Conservation (phyloP, 2,329 filamentous ascomycete species). For the Fusarium tupiense region DNA sequence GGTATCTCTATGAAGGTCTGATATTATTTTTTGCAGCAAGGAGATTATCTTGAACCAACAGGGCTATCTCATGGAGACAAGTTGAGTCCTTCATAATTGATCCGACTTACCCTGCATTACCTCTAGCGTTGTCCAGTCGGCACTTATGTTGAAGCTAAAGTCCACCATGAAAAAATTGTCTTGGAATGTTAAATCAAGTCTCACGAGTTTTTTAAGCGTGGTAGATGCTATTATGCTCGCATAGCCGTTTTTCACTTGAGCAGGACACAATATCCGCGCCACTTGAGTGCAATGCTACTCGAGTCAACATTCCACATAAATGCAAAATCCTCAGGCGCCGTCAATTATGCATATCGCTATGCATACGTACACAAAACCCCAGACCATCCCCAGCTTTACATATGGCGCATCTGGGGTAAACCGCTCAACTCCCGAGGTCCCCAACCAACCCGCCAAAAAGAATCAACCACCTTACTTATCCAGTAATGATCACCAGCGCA, state of each 20-base stretch:
- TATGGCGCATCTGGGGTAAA: neutral
- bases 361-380: neutral
- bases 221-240: neutral
- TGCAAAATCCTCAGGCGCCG: fast-evolving
- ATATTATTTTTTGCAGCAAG: no score
- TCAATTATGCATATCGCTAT: neutral
- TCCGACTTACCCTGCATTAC: no score
- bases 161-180: no score
- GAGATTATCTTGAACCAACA: neutral
- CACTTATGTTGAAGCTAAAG: no score
- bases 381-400: neutral
- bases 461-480: neutral
- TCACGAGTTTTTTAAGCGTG: fast-evolving
- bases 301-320: no score
- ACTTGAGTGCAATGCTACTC: fast-evolving
- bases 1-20: fast-evolving
- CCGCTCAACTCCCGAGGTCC: neutral
- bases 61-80: fast-evolving
- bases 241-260: neutral
- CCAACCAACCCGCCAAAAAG: neutral
- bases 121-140: no score
- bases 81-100: fast-evolving
- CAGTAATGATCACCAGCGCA: conserved; percentile 13
- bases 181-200: neutral
- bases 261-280: neutral